phyloP scores from a whole-genome alignment of 345 rosid genomes.

The Populus alba region DNA sequence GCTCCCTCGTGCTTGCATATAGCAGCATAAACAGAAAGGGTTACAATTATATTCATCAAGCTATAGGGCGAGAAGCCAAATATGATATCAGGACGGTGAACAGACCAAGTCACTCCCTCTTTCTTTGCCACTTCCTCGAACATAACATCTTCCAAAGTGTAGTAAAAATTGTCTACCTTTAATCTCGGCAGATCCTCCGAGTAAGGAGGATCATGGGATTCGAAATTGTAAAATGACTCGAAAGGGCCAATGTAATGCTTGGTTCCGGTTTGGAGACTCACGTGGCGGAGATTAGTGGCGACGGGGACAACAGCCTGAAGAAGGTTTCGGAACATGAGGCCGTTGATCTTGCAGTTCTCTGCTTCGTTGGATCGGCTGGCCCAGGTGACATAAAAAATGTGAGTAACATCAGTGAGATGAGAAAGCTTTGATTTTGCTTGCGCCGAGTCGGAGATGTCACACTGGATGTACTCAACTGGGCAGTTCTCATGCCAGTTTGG shows the following conservation, averaged over 20 bases:
- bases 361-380: background rate
- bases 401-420: slow-evolving; percentile 11
- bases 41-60: slow-evolving; percentile 53
- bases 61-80: slow-evolving; percentile 78
- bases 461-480: slow-evolving; percentile 16
- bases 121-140: slow-evolving; percentile 49
- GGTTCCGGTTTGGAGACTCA: slow-evolving; percentile 5
- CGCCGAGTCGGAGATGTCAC: slow-evolving; percentile 6
- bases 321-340: slow-evolving; percentile 5
- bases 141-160: slow-evolving; percentile 57
- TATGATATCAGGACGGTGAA: slow-evolving; percentile 54
- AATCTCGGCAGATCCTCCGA: slow-evolving; percentile 71
- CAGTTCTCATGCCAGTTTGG: slow-evolving; percentile 14
- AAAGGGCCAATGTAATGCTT: slow-evolving; percentile 61
- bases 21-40: slow-evolving; percentile 63
- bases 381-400: slow-evolving; percentile 18
- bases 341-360: slow-evolving; percentile 9
- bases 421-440: slow-evolving; percentile 14
- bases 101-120: slow-evolving; percentile 58
- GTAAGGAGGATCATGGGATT: slow-evolving; percentile 57
- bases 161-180: slow-evolving; percentile 51
- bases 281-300: slow-evolving; percentile 9
- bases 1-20: slow-evolving; percentile 65
- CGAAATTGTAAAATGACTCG: slow-evolving; percentile 14
- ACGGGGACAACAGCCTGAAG: slow-evolving; percentile 44